Conservation (phyloP, 2,329 filamentous ascomycete genomes). For the Dothidotthia symphoricarpi region DNA sequence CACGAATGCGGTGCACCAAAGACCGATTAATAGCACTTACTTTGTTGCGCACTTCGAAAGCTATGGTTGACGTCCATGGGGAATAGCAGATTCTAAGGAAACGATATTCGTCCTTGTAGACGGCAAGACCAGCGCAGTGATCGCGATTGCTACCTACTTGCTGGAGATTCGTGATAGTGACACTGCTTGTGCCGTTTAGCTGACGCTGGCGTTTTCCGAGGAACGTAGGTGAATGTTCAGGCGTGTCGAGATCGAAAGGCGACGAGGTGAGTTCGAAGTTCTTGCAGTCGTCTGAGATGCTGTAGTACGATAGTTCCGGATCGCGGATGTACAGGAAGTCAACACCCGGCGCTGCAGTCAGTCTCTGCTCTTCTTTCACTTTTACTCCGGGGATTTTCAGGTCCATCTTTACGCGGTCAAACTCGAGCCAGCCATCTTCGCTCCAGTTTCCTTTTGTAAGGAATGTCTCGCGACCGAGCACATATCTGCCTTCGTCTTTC, state of each 20-base stretch:
- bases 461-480: conserved; percentile 14
- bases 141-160: background rate
- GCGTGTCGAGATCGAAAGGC: conserved; percentile 1
- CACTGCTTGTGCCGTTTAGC: conserved; percentile 9
- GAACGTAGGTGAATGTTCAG: conserved; percentile 12
- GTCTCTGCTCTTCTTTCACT: background rate
- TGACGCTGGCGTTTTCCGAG: conserved; percentile 13
- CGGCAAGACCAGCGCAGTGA: conserved; percentile 5
- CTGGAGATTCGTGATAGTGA: background rate
- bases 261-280: conserved; percentile 5
- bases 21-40: conserved; percentile 6
- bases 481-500: conserved; percentile 2
- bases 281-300: background rate
- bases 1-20: background rate
- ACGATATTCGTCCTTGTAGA: conserved; percentile 22
- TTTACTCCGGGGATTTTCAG: background rate
- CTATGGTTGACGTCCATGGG: background rate
- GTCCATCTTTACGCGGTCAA: conserved; percentile 6
- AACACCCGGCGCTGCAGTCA: background rate
- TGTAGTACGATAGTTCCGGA: conserved; percentile 4
- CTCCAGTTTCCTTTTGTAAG: conserved; percentile 9
- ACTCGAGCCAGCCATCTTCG: conserved; percentile 11
- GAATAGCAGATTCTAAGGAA: conserved; percentile 9
- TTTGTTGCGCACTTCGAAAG: conserved; percentile 9
- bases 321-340: conserved; percentile 10